phyloP scores from a whole-genome alignment of 208 protist genomes.

The Trypanosoma caninum region DNA sequence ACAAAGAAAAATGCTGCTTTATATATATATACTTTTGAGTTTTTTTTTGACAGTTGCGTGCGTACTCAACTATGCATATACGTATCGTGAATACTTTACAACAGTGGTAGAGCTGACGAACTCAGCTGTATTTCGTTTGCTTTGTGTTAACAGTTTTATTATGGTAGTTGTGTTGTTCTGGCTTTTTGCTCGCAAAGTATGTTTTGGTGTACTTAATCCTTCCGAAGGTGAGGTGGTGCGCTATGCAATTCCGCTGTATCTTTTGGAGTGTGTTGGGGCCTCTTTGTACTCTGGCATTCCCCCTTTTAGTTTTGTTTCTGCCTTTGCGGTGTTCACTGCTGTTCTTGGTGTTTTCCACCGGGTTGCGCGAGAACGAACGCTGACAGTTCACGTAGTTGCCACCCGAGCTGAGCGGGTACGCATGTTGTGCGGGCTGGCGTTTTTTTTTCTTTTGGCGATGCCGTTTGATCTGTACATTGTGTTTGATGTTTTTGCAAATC shows the following conservation, averaged over 20 bases:
- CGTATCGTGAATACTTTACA: constrained; percentile 62
- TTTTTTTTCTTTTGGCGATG: constrained; percentile 17
- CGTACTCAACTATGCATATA: constrained; percentile 52
- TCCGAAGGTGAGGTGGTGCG: constrained; percentile 37
- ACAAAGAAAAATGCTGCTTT: neutral
- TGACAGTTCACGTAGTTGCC: constrained; percentile 24
- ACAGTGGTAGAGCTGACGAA: constrained; percentile 60
- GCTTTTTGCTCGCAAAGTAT: constrained; percentile 33
- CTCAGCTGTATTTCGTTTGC: constrained; percentile 54
- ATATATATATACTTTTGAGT: constrained; percentile 48
- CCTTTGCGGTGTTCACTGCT: constrained; percentile 30
- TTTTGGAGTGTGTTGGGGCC: constrained; percentile 51
- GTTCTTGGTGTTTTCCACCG: constrained; percentile 56
- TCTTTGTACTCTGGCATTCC: constrained; percentile 35
- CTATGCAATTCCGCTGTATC: constrained; percentile 35
- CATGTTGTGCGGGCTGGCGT: constrained; percentile 13
- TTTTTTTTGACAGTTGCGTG: constrained; percentile 36
- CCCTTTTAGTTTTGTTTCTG: constrained; percentile 30
- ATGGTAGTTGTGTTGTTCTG: constrained; percentile 33
- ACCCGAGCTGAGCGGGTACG: constrained; percentile 1
- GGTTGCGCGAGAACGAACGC: constrained; percentile 56
- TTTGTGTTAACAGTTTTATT: constrained; percentile 44
- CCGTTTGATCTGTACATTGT: constrained; percentile 19
- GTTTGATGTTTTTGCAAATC: constrained; percentile 17
- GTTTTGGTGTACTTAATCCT: constrained; percentile 64